These are phyloP conservation scores for Lentinula novae-zelandiae DNA, from an alignment of 1,284 basidiomycete species.

Conservation along the genomic window DNA sequence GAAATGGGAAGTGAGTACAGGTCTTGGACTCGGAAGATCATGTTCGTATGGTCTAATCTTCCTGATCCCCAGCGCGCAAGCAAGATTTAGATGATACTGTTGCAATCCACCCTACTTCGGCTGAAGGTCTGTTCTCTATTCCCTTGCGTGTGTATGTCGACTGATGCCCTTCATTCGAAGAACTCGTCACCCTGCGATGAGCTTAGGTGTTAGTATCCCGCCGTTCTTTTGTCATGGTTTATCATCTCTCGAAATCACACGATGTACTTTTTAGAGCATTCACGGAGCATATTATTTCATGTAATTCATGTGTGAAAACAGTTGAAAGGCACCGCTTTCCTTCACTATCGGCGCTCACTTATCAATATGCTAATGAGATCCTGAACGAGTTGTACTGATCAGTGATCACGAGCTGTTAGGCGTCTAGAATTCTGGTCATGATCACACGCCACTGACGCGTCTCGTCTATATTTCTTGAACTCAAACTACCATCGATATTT, in stretches of 20 bases:
- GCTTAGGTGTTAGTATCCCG: no score
- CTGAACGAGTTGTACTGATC: neutral
- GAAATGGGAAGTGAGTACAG: conserved; percentile 83
- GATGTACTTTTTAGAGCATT: no score
- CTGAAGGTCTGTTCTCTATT: conserved; percentile 52
- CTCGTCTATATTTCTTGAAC: neutral
- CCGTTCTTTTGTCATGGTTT: no score
- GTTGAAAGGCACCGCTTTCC: no score
- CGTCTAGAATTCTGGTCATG: neutral
- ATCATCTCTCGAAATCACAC: no score
- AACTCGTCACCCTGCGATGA: conserved; percentile 29
- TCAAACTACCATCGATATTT: neutral
- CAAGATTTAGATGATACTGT: conserved; percentile 85
- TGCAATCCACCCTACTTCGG: conserved; percentile 87
- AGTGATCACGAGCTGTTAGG: neutral
- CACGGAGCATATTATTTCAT: neutral
- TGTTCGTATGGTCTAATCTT: neutral
- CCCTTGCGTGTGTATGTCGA: neutral
- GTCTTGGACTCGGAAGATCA: neutral
- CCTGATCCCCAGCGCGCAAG: conserved; percentile 57
- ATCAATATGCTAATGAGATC: no score
- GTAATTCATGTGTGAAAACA: no score
- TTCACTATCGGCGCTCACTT: no score
- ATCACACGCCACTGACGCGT: neutral
- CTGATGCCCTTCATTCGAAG: conserved; percentile 13